Evolutionary conservation across 345 rosid genomes (phyloP), one percentile per base, ranked within the genome.

Genomic region (Kernera saxatilis): DNA sequence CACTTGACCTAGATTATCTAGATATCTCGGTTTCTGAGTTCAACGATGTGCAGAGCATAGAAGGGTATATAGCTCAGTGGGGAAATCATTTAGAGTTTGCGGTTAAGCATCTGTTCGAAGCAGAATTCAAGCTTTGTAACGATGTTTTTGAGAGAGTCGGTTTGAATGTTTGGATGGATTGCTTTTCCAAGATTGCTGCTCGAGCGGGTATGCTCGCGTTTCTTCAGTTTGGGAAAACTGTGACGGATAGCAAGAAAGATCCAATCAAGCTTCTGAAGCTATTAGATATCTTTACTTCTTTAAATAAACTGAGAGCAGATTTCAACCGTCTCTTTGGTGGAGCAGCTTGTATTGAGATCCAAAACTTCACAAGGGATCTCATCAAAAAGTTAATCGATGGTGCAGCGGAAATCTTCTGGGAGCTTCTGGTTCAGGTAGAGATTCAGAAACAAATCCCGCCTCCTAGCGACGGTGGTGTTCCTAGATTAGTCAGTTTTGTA

Each of bases 1-100:
- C 94, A 0, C 99, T 94, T 65, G 84, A 88, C 77, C 79, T 94
- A 79, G 98, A 92, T 70, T 95, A 95, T 74, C 93, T 95, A 13
- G 98, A 95, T 70, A 90, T 92, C 64, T 90, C 99, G 0, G 75
- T 88, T 54, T 81, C 96, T 8, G 96, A 95, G 77, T 92, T 86
- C 80, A 90, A 87, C 37, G 84, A 90, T 59, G 97, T 90, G 66
- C 98, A 92, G 82, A 86, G 89, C 79, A 94, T 95, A 68, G 98
- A 94, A 67, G 86, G 81, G 6, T 87, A 90, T 67, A 87, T 95
- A 35, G 87, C 85, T 8, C 92, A 87, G 64, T 95, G 99, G 99
- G 98, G 98, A 23, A 90, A 74, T 68, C 98, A 95, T 90, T 81
- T 95, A 78, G 99, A 92, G 85, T 95, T 95, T 83, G 99, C 99